Percentiles rank a stretch among this genome's conserved stretches.
phyloP scores from a whole-genome alignment of 495 filamentous ascomycete species.

The Aspergillus kassunensis region DNA sequence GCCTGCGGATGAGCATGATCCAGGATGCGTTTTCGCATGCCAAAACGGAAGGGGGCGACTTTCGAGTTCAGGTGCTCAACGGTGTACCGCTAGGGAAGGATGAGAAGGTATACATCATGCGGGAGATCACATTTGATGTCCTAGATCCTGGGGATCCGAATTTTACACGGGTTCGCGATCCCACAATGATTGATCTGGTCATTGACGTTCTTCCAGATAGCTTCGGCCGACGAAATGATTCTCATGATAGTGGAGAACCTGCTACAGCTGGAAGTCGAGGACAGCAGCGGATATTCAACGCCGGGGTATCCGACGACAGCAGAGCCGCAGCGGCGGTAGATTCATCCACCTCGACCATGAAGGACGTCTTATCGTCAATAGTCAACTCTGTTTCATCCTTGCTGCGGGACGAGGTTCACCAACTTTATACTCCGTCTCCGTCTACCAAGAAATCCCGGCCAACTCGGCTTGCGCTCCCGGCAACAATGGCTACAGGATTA shows the following conservation, averaged over 20 bases:
- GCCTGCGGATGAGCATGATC: constrained; percentile 76
- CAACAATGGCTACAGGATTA: constrained; percentile 66
- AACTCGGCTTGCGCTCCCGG: constrained; percentile 54
- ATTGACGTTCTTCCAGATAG: constrained; percentile 51
- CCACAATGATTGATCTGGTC: constrained; percentile 66
- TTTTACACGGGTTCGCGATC: constrained; percentile 74
- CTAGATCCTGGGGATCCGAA: constrained; percentile 70
- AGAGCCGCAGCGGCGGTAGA: constrained; percentile 27
- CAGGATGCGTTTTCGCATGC: constrained; percentile 51
- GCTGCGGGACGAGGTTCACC: constrained; percentile 41
- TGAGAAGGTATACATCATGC: constrained; percentile 80
- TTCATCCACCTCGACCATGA: constrained; percentile 45
- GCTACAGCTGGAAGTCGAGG: constrained; percentile 22
- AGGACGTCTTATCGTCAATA: constrained; percentile 50
- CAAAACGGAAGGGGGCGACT: constrained; percentile 40
- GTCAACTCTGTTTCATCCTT: constrained; percentile 55
- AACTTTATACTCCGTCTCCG: constrained; percentile 23
- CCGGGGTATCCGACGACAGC: constrained; percentile 13
- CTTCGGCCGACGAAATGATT: constrained; percentile 36
- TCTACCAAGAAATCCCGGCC: constrained; percentile 20
- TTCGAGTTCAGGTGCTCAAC: constrained; percentile 72
- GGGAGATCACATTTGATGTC: constrained; percentile 69
- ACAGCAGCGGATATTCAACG: constrained; percentile 17
- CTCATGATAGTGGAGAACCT: constrained; percentile 30
- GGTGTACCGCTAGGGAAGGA: constrained; percentile 80